phyloP scores from a whole-genome alignment of 345 rosid species.

The Durio zibethinus region DNA sequence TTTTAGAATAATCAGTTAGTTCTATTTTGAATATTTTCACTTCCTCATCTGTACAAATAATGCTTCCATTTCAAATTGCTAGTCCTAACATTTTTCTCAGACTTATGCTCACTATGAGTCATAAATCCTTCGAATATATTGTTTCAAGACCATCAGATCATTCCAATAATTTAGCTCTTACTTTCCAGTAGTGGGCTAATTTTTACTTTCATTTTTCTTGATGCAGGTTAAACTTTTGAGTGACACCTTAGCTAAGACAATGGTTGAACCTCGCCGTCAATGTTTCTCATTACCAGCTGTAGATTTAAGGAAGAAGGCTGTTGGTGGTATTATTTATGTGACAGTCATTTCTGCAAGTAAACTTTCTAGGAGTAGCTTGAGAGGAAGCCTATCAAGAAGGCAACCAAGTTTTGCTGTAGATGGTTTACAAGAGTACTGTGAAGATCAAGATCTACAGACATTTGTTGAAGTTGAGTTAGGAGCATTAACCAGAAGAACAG shows the following conservation, averaged over 20 bases:
- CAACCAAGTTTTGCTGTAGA: constrained; percentile 31
- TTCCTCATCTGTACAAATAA: not conserved
- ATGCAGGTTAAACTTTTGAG: constrained; percentile 70
- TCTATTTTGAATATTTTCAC: not conserved
- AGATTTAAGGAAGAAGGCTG: constrained; percentile 78
- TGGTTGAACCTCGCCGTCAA: constrained; percentile 92
- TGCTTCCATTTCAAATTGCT: not conserved
- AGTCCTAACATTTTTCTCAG: not conserved
- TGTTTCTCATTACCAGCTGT: constrained; percentile 70
- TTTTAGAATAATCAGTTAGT: not conserved
- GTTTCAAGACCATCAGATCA: not conserved
- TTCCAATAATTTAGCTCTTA: not conserved
- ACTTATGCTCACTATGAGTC: not conserved
- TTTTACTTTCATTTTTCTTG: not conserved
- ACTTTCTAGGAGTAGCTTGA: constrained; percentile 47
- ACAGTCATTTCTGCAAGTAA: constrained; percentile 70
- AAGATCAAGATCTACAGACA: constrained; percentile 60
- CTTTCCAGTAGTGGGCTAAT: not conserved
- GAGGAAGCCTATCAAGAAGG: constrained; percentile 65
- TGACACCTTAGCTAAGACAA: constrained; percentile 79
- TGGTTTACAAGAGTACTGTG: constrained; percentile 34
- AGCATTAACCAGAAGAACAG: constrained; percentile 73
- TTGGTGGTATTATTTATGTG: constrained; percentile 75
- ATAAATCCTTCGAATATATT: not conserved
- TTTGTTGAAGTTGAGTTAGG: constrained; percentile 91